Conservation (phyloP, 768 basidiomycete genomes). For the Mycena sanguinolenta region DNA sequence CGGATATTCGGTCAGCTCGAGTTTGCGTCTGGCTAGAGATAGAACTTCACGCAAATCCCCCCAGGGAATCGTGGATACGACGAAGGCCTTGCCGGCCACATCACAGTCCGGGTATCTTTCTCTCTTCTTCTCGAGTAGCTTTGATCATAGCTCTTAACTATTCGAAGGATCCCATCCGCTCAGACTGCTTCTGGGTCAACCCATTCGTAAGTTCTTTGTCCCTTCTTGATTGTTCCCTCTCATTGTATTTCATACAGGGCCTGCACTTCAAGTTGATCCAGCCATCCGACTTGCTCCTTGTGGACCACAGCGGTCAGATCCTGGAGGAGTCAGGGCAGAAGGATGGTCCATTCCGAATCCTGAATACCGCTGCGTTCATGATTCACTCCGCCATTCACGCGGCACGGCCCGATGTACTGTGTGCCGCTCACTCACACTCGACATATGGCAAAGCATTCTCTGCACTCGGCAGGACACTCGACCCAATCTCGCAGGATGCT, state of each 20-base stretch:
- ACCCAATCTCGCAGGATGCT: conserved; percentile 60
- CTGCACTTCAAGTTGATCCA: conserved; percentile 61
- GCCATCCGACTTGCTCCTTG: conserved; percentile 58
- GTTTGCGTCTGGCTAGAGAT: neutral
- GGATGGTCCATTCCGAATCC: conserved; percentile 36
- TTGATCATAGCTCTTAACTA: neutral
- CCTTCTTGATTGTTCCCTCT: neutral
- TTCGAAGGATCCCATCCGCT: conserved; percentile 49
- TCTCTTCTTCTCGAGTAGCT: too few relatives aligned
- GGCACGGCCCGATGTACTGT: conserved; percentile 62
- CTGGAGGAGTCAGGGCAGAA: conserved; percentile 46
- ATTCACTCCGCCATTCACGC: conserved; percentile 59
- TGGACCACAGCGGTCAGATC: conserved; percentile 50
- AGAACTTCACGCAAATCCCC: neutral
- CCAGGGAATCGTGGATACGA: conserved; percentile 56
- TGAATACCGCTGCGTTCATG: conserved; percentile 51
- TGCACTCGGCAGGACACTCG: conserved; percentile 56
- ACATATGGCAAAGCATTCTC: conserved; percentile 65
- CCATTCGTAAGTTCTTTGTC: conserved; percentile 51
- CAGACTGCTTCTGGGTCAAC: conserved; percentile 64
- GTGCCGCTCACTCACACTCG: conserved; percentile 64
- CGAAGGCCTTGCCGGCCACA: conserved; percentile 65
- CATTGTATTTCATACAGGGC: conserved; percentile 43
- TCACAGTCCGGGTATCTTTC: conserved; percentile 56
- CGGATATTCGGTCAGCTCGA: conserved; percentile 57